phyloP scores from a whole-genome alignment of 129 eudicot genomes.

The Erigeron canadensis region DNA sequence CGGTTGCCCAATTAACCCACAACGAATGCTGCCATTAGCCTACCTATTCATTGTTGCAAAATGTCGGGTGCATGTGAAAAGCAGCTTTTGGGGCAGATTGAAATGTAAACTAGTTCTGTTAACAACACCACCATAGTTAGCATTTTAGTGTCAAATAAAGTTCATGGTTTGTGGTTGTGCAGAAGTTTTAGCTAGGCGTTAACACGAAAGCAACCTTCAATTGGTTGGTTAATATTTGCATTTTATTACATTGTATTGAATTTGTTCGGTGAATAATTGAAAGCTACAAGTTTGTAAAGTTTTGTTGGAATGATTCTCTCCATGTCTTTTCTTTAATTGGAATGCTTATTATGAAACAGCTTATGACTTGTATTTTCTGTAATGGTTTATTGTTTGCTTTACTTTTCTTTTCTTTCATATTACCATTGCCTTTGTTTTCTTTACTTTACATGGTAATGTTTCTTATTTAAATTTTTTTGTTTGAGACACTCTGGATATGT shows the following conservation, averaged over 20 bases:
- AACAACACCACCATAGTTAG: not conserved
- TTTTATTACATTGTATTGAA: conserved; percentile 26
- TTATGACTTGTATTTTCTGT: too few species aligned
- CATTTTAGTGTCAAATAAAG: conserved; percentile 24
- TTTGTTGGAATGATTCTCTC: not conserved
- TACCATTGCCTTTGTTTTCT: too few species aligned
- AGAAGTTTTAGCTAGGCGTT: conserved; percentile 34
- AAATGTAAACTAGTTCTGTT: not conserved
- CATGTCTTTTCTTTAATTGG: not conserved
- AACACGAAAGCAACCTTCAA: conserved; percentile 38
- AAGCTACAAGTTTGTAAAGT: not conserved
- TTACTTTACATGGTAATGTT: too few species aligned
- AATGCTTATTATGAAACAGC: too few species aligned
- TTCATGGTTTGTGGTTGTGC: not conserved
- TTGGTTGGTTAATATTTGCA: conserved; percentile 19
- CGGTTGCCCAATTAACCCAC: conserved; percentile 31
- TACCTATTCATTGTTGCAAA: conserved; percentile 2
- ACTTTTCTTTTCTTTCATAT: too few species aligned
- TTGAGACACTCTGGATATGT: too few species aligned
- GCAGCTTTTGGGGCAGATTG: not conserved
- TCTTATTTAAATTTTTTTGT: too few species aligned
- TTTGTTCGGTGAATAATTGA: conserved; percentile 5
- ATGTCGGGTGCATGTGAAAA: conserved; percentile 8
- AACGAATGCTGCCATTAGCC: not conserved
- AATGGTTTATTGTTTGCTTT: too few species aligned